A percentile compares a stretch with the other conserved stretches of the same genome.
Evolutionary conservation across 495 filamentous ascomycete species (phyloP).

Genomic region (Neurospora discreta): DNA sequence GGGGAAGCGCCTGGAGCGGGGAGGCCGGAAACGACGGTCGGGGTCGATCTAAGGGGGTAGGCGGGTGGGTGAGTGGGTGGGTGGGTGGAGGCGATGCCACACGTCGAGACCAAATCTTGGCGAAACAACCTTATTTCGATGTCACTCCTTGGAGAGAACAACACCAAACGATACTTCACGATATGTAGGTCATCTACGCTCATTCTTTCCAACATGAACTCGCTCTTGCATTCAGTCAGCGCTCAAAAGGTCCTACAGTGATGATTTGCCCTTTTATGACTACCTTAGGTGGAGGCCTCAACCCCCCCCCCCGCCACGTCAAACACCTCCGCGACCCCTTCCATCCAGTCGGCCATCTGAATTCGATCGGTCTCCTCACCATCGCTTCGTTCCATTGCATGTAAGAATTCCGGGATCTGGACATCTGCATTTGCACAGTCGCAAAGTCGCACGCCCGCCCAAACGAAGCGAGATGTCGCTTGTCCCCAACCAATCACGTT

Average conservation of each 20-base stretch:
- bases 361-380: neutral
- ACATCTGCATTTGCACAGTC: neutral
- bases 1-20: neutral
- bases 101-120: neutral
- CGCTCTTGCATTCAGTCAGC: neutral
- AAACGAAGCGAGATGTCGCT: neutral
- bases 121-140: neutral
- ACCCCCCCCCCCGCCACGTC: neutral
- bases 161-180: neutral
- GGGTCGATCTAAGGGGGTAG: neutral
- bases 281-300: neutral
- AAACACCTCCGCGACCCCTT: neutral
- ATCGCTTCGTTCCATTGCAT: neutral
- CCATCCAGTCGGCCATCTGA: neutral
- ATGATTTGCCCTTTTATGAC: no score
- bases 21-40: neutral
- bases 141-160: neutral
- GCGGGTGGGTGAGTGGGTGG: neutral
- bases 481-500: neutral
- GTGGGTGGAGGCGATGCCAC: neutral
- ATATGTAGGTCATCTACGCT: neutral
- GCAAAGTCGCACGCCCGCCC: neutral
- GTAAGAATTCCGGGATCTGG: neutral
- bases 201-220: neutral
- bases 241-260: neutral